Evolutionary conservation across 2,329 filamentous ascomycete genomes (phyloP), one percentile per base, ranked within the genome.

Genomic region (Fusarium cyanostomum): DNA sequence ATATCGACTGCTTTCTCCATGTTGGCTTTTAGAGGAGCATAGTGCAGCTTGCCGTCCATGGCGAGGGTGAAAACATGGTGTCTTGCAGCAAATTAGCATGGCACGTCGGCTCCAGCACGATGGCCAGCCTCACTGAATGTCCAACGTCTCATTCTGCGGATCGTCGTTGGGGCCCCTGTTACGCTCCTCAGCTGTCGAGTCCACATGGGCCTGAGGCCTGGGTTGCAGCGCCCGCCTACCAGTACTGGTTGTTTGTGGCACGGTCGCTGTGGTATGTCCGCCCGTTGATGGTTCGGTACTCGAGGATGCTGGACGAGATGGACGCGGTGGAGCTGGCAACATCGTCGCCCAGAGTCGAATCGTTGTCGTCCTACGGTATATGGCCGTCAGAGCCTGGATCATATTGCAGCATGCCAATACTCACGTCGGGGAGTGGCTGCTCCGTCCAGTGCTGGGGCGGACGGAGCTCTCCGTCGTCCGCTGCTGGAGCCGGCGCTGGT

Each of bases 1-100:
- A 66, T 52, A 24, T 66, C 63, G 5, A 62, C 51, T 5, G 48
- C 60, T 56, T 64, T 64, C 46, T 62, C 35, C 5, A 64, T 57
- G 7, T 61, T 34, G 1, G 62, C 31, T 3, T 54, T 34, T 5
- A 64, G 34, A 12, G 58, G 61, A 21, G 61, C 61, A 9, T 28
- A 44, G 48, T 62, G 54, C 8, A 65, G 59, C 30, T 54, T 56
- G 24, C 49, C 59, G 4, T 43, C 48, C 15, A 45, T 44, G 13
- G 44, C 45, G 30, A 62, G 59, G 13, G 55, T 63, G 9, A 56
- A 56, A 8, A 49, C 37, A 35, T 62, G 59, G 43, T 64, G 59
- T 43, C 55, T 64, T 2, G 9, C 6, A 33, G 18, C n/a, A 26
- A 3, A n/a, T 62, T 26, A 64, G 30, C 12, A 53, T 31, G 3